Percentiles rank a stretch among this genome's conserved stretches.
Evolutionary conservation across 305 asterid species (phyloP).

Genomic region (Fraxinus floribunda): DNA sequence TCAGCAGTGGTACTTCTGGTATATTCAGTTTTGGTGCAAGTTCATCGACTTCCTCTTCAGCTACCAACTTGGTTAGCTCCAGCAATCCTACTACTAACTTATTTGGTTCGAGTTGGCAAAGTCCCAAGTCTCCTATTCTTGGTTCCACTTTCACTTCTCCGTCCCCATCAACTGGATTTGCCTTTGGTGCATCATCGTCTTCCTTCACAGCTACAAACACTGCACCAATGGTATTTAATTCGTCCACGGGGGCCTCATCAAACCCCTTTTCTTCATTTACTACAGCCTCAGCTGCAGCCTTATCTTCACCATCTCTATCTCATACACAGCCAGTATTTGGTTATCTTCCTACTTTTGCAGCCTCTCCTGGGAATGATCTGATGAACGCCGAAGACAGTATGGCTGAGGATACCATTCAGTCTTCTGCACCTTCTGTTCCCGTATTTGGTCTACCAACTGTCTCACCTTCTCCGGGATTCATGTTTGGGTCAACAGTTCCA

Average conservation of each 20-base stretch:
- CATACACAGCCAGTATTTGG: conserved; percentile 45
- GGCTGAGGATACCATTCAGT: conserved; percentile 86
- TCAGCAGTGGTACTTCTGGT: conserved; percentile 35
- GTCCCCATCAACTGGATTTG: conserved; percentile 49
- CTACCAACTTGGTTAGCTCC: conserved; percentile 32
- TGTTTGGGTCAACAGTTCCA: conserved; percentile 48
- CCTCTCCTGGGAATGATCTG: conserved; percentile 53
- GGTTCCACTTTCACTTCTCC: conserved; percentile 45
- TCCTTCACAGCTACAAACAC: conserved; percentile 37
- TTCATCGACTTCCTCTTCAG: conserved; percentile 41
- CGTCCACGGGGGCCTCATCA: conserved; percentile 36
- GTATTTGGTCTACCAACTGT: conserved; percentile 57
- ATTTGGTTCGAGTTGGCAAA: conserved; percentile 49
- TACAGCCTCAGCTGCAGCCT: conserved; percentile 35
- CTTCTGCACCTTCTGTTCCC: conserved; percentile 46
- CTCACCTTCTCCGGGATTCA: conserved; percentile 45
- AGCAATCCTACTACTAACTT: conserved; percentile 28
- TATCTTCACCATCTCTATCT: conserved; percentile 26
- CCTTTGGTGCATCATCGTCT: conserved; percentile 54
- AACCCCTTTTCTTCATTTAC: conserved; percentile 42
- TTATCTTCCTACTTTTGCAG: conserved; percentile 35
- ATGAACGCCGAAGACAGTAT: conserved; percentile 84
- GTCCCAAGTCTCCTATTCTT: conserved; percentile 37
- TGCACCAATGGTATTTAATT: conserved; percentile 37
- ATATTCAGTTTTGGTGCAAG: conserved; percentile 38